Evolutionary conservation across 164 flowering plant species (phyloP).

Genomic region (Sextonia rubra): DNA sequence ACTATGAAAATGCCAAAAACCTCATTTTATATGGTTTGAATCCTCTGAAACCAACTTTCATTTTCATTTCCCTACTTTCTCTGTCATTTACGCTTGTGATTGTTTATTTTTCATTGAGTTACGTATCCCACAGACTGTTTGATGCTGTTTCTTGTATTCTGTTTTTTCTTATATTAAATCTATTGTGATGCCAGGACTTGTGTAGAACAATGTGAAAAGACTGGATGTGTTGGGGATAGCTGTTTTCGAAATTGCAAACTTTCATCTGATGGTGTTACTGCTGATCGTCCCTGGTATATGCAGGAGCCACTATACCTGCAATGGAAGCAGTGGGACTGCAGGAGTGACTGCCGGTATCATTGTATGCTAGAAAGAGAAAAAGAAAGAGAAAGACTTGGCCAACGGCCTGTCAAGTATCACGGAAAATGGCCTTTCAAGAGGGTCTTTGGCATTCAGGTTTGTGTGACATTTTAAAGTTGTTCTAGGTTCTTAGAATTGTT

Average conservation of each 20-base stretch:
- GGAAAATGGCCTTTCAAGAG: conserved; percentile 91
- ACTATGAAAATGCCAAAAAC: too few species aligned
- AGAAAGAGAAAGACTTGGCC: conserved; percentile 53
- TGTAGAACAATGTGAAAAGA: conserved; percentile 61
- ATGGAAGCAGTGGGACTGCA: conserved; percentile 94
- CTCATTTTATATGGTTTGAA: too few species aligned
- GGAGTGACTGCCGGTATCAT: conserved; percentile 69
- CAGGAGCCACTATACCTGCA: conserved; percentile 77
- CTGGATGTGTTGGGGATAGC: conserved; percentile 66
- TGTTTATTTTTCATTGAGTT: too few species aligned
- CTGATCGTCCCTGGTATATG: conserved; percentile 73
- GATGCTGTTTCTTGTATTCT: neutral
- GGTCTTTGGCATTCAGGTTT: conserved; percentile 78
- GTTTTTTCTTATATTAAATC: conserved; percentile 1
- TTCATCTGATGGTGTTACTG: conserved; percentile 53
- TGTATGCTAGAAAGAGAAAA: conserved; percentile 77
- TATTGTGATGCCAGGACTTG: conserved; percentile 46
- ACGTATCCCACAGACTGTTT: too few species aligned
- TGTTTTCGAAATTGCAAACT: conserved; percentile 79
- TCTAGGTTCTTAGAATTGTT: neutral
- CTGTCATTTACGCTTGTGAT: too few species aligned
- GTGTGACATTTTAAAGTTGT: conserved; percentile 4
- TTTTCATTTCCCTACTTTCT: too few species aligned
- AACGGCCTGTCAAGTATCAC: conserved; percentile 69
- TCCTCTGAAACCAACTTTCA: too few species aligned